These are phyloP conservation scores for Termitomyces sp. DNA, from an alignment of 768 basidiomycete genomes.

Conservation along the genomic window DNA sequence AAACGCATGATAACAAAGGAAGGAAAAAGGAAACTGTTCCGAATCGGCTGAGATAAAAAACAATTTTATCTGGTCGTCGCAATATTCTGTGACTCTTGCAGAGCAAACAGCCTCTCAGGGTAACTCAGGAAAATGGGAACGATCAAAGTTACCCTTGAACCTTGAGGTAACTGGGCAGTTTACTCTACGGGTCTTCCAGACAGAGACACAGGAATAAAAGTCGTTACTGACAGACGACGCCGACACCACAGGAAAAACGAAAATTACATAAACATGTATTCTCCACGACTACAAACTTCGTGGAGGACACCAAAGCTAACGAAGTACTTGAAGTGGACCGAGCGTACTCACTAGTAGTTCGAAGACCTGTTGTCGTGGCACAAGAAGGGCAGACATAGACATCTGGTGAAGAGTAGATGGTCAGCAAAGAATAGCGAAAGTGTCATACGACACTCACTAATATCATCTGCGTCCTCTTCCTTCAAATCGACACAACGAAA, in stretches of 20 bases:
- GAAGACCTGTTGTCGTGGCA: conserved; percentile 56
- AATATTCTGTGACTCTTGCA: conserved; percentile 16
- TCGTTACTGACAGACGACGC: conserved; percentile 18
- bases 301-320: conserved; percentile 23
- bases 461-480: conserved; percentile 67
- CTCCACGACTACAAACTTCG: conserved; percentile 30
- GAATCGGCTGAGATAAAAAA: conserved; percentile 2
- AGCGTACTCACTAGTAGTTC: conserved; percentile 75
- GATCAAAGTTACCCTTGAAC: conserved; percentile 18
- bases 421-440: not conserved
- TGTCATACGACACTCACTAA: conserved; percentile 51
- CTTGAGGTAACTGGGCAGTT: conserved; percentile 16
- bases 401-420: conserved; percentile 32
- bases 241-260: conserved; percentile 16
- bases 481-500: conserved; percentile 70
- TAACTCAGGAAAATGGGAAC: conserved; percentile 18
- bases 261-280: conserved; percentile 30
- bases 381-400: conserved; percentile 55
- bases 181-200: conserved; percentile 17
- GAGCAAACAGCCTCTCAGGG: conserved; percentile 22
- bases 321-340: conserved; percentile 27
- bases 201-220: conserved; percentile 11
- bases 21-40: conserved; percentile 8
- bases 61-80: conserved; percentile 7
- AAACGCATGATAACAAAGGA: not conserved